Evolutionary conservation across 306 rosid genomes (phyloP).

Genomic region (Gillenia trifoliata): DNA sequence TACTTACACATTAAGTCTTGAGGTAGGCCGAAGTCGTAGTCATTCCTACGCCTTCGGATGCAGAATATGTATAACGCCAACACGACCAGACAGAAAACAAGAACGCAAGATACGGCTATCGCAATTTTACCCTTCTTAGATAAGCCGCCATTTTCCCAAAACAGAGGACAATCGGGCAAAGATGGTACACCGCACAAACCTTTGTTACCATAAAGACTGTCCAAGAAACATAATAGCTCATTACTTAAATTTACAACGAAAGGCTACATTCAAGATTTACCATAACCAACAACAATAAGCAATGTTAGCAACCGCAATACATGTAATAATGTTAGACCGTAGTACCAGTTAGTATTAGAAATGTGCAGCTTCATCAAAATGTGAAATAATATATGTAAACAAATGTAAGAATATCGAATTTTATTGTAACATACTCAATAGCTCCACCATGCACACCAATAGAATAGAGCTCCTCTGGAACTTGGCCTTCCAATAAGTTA

Average conservation of each 20-base stretch:
- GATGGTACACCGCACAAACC: slow-evolving; percentile 84
- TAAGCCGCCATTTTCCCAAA: slow-evolving; percentile 81
- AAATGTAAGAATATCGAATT: not conserved
- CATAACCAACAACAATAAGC: too few relatives aligned
- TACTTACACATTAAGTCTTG: slow-evolving; percentile 82
- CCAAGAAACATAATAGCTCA: slow-evolving; percentile 3
- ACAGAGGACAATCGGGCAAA: slow-evolving; percentile 67
- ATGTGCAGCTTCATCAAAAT: not conserved
- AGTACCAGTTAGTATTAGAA: not conserved
- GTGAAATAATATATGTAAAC: not conserved
- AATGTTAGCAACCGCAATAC: not conserved
- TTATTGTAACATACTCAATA: slow-evolving; percentile 62
- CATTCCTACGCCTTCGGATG: slow-evolving; percentile 72
- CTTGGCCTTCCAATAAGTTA: slow-evolving; percentile 79
- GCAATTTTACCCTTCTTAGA: slow-evolving; percentile 75
- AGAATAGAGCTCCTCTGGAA: slow-evolving; percentile 77
- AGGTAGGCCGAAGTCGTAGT: slow-evolving; percentile 87
- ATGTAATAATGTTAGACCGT: not conserved
- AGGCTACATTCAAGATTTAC: not conserved
- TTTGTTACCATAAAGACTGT: slow-evolving; percentile 76
- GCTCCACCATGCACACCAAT: slow-evolving; percentile 96
- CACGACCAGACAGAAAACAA: slow-evolving; percentile 53
- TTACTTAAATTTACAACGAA: not conserved
- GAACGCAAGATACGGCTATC: slow-evolving; percentile 51
- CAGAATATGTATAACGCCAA: slow-evolving; percentile 52